Evolutionary conservation across 2,329 filamentous ascomycete species (phyloP).

Genomic region (Diaporthe sp.): DNA sequence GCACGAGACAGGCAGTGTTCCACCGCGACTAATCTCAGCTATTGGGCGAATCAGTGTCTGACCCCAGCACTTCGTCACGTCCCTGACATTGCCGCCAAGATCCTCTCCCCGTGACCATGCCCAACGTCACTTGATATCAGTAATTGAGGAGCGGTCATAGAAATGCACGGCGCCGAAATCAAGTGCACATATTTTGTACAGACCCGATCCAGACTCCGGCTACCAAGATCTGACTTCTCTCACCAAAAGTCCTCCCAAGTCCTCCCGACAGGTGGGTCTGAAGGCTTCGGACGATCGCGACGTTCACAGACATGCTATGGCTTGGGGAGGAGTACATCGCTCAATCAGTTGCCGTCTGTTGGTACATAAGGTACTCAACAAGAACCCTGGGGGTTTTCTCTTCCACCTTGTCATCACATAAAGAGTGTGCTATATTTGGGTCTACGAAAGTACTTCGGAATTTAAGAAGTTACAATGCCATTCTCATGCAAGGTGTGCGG

Average conservation of each 20-base stretch:
- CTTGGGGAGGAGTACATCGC: no score
- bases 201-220: neutral
- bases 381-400: neutral
- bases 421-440: neutral
- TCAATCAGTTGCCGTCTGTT: neutral
- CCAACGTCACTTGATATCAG: neutral
- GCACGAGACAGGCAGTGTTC: conserved; percentile 27
- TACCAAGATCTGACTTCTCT: neutral
- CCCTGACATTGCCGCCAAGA: neutral
- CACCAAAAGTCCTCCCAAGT: neutral
- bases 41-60: conserved; percentile 1
- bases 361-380: neutral
- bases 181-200: neutral
- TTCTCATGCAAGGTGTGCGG: neutral
- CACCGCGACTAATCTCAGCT: conserved; percentile 28
- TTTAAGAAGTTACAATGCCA: neutral
- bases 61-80: neutral
- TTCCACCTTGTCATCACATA: neutral
- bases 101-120: neutral
- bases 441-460: neutral
- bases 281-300: neutral
- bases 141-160: neutral
- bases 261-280: neutral
- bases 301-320: neutral
- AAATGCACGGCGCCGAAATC: neutral